phyloP scores from a whole-genome alignment of 78 protist species.

The Thecamonas trahens region DNA sequence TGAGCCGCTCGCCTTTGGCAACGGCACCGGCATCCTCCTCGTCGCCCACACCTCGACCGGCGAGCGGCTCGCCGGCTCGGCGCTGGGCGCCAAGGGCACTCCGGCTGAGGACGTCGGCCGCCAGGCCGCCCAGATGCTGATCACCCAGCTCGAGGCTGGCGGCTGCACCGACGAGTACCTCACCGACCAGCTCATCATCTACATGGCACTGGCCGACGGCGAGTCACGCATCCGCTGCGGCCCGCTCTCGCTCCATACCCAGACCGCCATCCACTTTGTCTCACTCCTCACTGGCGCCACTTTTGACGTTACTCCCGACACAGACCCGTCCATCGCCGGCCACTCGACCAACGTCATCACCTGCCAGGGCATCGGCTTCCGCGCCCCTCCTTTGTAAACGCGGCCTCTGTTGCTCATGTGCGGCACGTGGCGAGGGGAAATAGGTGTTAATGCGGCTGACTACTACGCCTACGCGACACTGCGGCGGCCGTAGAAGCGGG shows the following conservation, averaged over 20 bases:
- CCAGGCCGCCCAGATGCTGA: constrained; percentile 24
- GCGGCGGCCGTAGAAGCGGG: too few species aligned
- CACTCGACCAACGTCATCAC: too few species aligned
- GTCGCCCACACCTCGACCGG: constrained; percentile 47
- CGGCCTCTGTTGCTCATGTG: too few species aligned
- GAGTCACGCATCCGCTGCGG: constrained; percentile 45
- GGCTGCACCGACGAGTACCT: constrained; percentile 70
- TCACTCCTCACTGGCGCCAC: constrained; percentile 44
- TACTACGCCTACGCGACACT: too few species aligned
- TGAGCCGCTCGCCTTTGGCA: background rate
- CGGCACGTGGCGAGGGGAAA: too few species aligned
- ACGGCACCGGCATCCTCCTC: constrained; percentile 11
- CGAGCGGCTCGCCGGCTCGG: constrained; percentile 39
- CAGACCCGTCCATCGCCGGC: too few species aligned
- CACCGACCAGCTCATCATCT: constrained; percentile 72
- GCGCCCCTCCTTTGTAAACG: too few species aligned
- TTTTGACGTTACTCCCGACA: too few species aligned
- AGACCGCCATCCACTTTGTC: constrained; percentile 60
- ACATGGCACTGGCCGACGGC: constrained; percentile 78
- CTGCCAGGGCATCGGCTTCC: too few species aligned
- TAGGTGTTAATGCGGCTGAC: too few species aligned
- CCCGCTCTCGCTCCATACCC: constrained; percentile 53
- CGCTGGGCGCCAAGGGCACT: constrained; percentile 3
- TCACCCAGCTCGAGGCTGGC: constrained; percentile 40
- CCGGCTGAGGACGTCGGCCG: constrained; percentile 40